phyloP scores from a whole-genome alignment of 2,329 filamentous ascomycete species.

The Penicillium sp. region DNA sequence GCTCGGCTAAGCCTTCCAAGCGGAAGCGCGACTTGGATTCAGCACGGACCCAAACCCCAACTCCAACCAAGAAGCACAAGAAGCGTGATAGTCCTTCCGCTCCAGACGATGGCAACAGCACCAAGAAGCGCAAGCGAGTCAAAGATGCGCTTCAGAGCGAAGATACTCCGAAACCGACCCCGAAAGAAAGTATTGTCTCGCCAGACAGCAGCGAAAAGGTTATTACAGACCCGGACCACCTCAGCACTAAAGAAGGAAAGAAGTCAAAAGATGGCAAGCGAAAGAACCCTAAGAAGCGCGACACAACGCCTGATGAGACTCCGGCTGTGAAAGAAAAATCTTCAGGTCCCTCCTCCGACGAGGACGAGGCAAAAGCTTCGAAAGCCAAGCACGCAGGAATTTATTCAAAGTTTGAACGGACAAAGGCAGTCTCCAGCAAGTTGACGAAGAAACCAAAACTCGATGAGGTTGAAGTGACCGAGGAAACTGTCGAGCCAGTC shows the following conservation, averaged over 20 bases:
- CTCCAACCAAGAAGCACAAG: constrained; percentile 42
- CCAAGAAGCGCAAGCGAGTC: constrained; percentile 27
- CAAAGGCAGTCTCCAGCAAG: constrained; percentile 22
- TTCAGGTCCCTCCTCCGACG: background rate
- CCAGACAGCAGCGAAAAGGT: constrained; percentile 25
- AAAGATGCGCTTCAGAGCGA: constrained; percentile 25
- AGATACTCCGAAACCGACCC: constrained; percentile 31
- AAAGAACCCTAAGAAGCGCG: constrained; percentile 26
- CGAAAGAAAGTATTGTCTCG: constrained; percentile 31
- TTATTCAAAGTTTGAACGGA: constrained; percentile 42
- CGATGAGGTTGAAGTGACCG: constrained; percentile 11
- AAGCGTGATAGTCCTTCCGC: constrained; percentile 22
- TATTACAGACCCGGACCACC: constrained; percentile 24
- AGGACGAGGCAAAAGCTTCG: constrained; percentile 13
- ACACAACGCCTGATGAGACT: constrained; percentile 16
- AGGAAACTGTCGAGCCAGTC: constrained; percentile 29
- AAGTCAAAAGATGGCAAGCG: constrained; percentile 40
- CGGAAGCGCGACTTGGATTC: constrained; percentile 35
- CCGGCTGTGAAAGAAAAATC: constrained; percentile 25
- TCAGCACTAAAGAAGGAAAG: constrained; percentile 23
- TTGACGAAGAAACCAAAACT: constrained; percentile 38
- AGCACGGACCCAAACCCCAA: constrained; percentile 26
- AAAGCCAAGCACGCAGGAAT: constrained; percentile 38
- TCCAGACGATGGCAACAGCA: constrained; percentile 30
- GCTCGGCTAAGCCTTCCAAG: constrained; percentile 30